Base-by-base conservation (phyloP, 2,329 filamentous ascomycete species). In the Plenodomus biglobosus region DNA sequence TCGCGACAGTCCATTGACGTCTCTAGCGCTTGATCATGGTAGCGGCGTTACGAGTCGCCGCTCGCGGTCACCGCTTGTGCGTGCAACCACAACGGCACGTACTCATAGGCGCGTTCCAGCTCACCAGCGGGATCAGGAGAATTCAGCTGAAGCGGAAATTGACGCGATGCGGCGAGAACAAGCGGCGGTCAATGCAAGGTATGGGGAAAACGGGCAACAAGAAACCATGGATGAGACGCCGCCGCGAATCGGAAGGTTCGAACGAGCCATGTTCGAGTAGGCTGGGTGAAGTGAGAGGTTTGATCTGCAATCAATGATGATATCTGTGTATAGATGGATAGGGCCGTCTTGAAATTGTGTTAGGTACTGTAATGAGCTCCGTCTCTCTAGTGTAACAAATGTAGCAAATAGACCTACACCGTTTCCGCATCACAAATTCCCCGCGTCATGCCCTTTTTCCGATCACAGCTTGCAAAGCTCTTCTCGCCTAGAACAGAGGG, bases 141-240 rank as follows among this genome's bases (percentile, higher is more conserved):
- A 72, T 32, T 60, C 60, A 6, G 65, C 61, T 1, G 60, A 62
- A 8, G 61, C 47, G 20, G 68, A 63, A 50, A 56, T 44, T 37
- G 51, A 39, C 20, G 22, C 62, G 41, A 66, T 71, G 66, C 57
- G 62, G 22, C 53, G 53, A 38, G 68, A 70, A 42, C 42, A 56
- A 22, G 50, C 35, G 7, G 52, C 53, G 8, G 52, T 56, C 5
- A 45, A 55, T 7, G 52, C 59, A 42, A 50, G 69, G 27, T 56
- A 65, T 48, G 53, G 53, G 21, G 56, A 53, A n/a, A 52, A 57
- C 1, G 65, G 49, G 21, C 53, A 59, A 38, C 48, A 48, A 35
- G 59, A 58, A n/a, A 49, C 56, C 8, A 66, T 72, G 62, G 65
- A 71, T 50, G 67, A 71, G 49, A 73, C 69, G 35, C 68, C 69